phyloP scores from a whole-genome alignment of 805 yeast species.

The Metschnikowia matae region DNA sequence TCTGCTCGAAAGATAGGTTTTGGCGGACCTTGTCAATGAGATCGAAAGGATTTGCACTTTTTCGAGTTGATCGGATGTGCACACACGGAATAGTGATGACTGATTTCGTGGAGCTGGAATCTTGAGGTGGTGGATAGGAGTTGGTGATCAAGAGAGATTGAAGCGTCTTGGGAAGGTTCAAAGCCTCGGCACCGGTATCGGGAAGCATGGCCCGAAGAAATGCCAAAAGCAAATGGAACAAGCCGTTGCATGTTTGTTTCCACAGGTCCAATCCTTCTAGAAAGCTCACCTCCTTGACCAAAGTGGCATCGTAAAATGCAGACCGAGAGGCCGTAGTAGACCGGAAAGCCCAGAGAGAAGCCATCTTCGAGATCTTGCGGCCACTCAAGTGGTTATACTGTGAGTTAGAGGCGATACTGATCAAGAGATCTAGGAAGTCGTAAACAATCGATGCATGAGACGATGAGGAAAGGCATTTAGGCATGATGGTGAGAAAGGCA shows the following conservation, averaged over 20 bases:
- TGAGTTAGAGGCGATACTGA: constrained; percentile 73
- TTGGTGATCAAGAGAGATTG: constrained; percentile 61
- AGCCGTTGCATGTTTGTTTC: constrained; percentile 80
- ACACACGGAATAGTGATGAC: constrained; percentile 59
- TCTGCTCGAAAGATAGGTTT: constrained; percentile 64
- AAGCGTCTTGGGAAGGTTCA: constrained; percentile 60
- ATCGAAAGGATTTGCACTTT: constrained; percentile 51
- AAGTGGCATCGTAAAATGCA: constrained; percentile 37
- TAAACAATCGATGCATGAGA: constrained; percentile 88
- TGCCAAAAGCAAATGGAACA: constrained; percentile 73
- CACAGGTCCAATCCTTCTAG: constrained; percentile 71
- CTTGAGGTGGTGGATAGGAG: constrained; percentile 56
- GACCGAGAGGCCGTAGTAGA: constrained; percentile 19
- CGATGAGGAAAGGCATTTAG: constrained; percentile 74
- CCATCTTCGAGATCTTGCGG: constrained; percentile 72
- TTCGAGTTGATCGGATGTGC: constrained; percentile 49
- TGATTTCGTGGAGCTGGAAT: constrained; percentile 31
- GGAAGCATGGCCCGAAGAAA: constrained; percentile 78
- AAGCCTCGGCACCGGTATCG: constrained; percentile 53
- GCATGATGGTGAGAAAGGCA: constrained; percentile 80
- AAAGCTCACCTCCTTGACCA: constrained; percentile 38
- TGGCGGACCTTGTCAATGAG: constrained; percentile 47
- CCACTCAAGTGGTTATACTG: constrained; percentile 76
- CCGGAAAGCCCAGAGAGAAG: constrained; percentile 83
- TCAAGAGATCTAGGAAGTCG: constrained; percentile 78